phyloP scores from a whole-genome alignment of 176 grass and related monocot genomes.

The Aegilops tauschii region DNA sequence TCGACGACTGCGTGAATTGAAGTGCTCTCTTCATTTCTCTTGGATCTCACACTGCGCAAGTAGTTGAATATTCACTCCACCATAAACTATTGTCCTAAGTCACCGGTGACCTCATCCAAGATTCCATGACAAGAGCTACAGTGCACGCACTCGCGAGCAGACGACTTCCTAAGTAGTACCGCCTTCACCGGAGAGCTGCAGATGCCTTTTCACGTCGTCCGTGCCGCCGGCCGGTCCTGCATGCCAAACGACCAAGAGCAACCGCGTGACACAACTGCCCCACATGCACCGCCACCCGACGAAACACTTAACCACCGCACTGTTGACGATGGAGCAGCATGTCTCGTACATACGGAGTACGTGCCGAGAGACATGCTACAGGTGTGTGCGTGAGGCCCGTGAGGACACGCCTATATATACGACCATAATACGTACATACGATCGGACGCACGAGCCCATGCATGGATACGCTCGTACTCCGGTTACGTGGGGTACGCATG shows the following conservation, averaged over 20 bases:
- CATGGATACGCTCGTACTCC: neutral
- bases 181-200: neutral
- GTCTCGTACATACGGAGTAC: neutral
- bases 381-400: neutral
- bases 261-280: neutral
- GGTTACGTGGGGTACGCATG: neutral
- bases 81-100: neutral
- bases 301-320: slow-evolving; percentile 13
- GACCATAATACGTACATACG: neutral
- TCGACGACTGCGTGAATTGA: neutral
- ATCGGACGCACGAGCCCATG: neutral
- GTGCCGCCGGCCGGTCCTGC: neutral
- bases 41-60: neutral
- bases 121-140: neutral
- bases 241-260: neutral
- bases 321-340: slow-evolving; percentile 1
- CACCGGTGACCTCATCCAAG: slow-evolving; percentile 11
- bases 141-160: neutral
- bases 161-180: neutral
- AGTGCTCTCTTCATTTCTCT: neutral
- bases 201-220: neutral
- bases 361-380: neutral
- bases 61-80: neutral
- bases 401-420: neutral
- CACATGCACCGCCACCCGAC: neutral